Conservation (phyloP, 2,329 filamentous ascomycete genomes). For the Chaetomium globosum region DNA sequence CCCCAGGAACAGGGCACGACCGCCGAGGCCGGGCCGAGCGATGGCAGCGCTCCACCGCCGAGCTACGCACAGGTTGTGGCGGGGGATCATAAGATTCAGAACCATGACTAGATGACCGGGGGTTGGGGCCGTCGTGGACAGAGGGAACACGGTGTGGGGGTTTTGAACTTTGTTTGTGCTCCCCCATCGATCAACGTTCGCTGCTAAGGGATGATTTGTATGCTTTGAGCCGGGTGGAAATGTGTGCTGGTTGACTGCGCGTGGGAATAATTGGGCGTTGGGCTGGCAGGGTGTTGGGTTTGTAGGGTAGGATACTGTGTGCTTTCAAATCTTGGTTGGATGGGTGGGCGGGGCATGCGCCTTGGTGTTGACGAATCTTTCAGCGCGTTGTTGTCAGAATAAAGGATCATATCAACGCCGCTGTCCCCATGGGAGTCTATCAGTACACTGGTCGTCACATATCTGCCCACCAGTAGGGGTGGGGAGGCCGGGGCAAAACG, state of each 20-base stretch:
- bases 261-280: background rate
- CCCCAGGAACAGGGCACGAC: constrained; percentile 35
- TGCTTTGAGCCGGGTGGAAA: background rate
- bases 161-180: background rate
- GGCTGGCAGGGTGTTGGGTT: background rate
- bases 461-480: background rate
- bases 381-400: background rate
- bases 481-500: background rate
- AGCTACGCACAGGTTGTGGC: constrained; percentile 88
- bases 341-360: background rate
- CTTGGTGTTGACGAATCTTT: background rate
- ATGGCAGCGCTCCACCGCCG: constrained; percentile 64
- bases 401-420: background rate
- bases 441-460: too few relatives aligned
- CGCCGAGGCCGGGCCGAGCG: constrained; percentile 39
- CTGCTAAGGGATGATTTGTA: background rate
- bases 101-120: constrained; percentile 57
- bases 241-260: background rate
- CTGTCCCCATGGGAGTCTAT: background rate
- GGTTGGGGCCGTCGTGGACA: background rate
- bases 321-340: background rate
- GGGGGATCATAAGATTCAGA: constrained; percentile 90
- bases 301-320: background rate
- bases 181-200: too few relatives aligned
- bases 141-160: background rate